phyloP scores from a whole-genome alignment of 2,329 filamentous ascomycete genomes.

The Paramyrothecium sp. region DNA sequence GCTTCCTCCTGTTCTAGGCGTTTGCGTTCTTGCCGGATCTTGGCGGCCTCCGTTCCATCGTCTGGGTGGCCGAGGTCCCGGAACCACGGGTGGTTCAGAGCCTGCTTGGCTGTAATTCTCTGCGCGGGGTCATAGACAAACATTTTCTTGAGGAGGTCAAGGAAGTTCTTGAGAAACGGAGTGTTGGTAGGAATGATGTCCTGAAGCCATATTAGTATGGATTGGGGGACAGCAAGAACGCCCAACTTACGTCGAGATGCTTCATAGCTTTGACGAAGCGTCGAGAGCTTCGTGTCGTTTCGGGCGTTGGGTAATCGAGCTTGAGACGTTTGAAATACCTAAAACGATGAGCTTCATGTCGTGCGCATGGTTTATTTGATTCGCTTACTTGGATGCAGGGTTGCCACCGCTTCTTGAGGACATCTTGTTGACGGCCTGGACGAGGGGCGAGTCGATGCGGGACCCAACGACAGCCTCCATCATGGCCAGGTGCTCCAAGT shows the following conservation, averaged over 20 bases:
- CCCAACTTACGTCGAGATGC: constrained; percentile 53
- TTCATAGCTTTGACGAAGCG: constrained; percentile 75
- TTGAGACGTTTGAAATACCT: constrained; percentile 67
- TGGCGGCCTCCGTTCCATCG: constrained; percentile 66
- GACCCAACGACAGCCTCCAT: constrained; percentile 67
- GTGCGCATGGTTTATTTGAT: background rate
- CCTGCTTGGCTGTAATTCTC: constrained; percentile 66
- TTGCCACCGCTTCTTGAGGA: constrained; percentile 56
- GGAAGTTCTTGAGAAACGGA: constrained; percentile 59
- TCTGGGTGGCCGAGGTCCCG: constrained; percentile 61
- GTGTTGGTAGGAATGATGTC: constrained; percentile 63
- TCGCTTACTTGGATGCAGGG: constrained; percentile 60
- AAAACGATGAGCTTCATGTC: constrained; percentile 19
- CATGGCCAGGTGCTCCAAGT: constrained; percentile 72
- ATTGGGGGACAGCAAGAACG: background rate
- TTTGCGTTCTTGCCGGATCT: constrained; percentile 56
- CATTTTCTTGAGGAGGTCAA: constrained; percentile 64
- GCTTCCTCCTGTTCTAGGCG: constrained; percentile 35
- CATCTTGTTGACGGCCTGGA: constrained; percentile 49
- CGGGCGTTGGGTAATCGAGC: constrained; percentile 62
- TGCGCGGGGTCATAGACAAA: constrained; percentile 67
- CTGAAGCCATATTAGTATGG: constrained; percentile 31
- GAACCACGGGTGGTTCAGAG: constrained; percentile 67
- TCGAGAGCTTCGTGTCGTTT: constrained; percentile 63
- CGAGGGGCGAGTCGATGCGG: constrained; percentile 57